Percentiles rank a stretch among this genome's conserved stretches.
Evolutionary conservation across 2,329 filamentous ascomycete species (phyloP).

Genomic region (Colletotrichum eremochloae): DNA sequence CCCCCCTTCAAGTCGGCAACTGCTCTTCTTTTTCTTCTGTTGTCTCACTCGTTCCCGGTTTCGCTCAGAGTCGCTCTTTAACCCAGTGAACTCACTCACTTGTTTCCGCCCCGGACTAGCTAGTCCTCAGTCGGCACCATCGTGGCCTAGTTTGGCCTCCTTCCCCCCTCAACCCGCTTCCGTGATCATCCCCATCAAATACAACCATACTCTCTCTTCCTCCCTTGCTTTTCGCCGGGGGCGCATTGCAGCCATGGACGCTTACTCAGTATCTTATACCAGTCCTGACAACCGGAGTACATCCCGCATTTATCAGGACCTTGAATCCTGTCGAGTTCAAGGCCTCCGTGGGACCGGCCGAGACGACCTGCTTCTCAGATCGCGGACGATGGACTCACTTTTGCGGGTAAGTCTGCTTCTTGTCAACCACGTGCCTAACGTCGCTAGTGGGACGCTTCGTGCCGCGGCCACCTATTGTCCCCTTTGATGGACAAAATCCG

Average conservation of each 20-base stretch:
- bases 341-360: slow-evolving; percentile 51
- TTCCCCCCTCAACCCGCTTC: slow-evolving; percentile 3
- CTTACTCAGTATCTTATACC: slow-evolving; percentile 64
- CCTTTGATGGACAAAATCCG: slow-evolving; percentile 22
- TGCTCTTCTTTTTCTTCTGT: slow-evolving; percentile 4
- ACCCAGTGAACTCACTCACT: slow-evolving; percentile 26
- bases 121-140: slow-evolving; percentile 10
- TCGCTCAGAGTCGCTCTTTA: not conserved
- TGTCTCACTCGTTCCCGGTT: slow-evolving; percentile 29
- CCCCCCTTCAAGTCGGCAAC: not conserved
- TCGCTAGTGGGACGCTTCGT: slow-evolving; percentile 24
- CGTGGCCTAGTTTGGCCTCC: slow-evolving; percentile 31
- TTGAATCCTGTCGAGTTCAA: slow-evolving; percentile 57
- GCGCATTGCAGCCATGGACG: slow-evolving; percentile 58
- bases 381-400: slow-evolving; percentile 50
- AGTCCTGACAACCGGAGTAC: slow-evolving; percentile 58
- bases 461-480: slow-evolving; percentile 21
- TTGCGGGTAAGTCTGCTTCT: slow-evolving; percentile 51
- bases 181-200: slow-evolving; percentile 15
- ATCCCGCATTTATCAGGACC: slow-evolving; percentile 65
- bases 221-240: not conserved
- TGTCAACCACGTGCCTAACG: slow-evolving; percentile 40
- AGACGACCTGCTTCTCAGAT: slow-evolving; percentile 47
- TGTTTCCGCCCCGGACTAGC: slow-evolving; percentile 15
- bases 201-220: slow-evolving; percentile 1